These are phyloP conservation scores for Lichina pygmaea DNA, from an alignment of 495 filamentous ascomycete species.

Conservation along the genomic window DNA sequence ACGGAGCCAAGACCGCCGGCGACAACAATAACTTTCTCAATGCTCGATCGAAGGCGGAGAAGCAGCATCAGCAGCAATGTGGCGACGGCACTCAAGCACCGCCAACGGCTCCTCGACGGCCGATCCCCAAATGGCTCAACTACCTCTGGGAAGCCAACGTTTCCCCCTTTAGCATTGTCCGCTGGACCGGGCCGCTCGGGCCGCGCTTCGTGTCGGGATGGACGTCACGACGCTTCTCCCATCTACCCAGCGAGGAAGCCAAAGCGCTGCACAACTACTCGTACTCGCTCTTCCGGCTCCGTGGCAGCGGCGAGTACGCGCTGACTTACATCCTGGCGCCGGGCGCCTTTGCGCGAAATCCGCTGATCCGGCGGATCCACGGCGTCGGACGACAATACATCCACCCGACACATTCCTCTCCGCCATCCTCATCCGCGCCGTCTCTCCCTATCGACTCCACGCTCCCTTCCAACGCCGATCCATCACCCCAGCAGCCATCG, in stretches of 20 bases:
- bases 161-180: conserved; percentile 74
- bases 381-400: conserved; percentile 51
- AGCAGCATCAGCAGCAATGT: conserved; percentile 3
- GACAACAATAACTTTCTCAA: conserved; percentile 34
- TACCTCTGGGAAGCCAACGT: conserved; percentile 96
- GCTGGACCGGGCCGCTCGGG: conserved; percentile 74
- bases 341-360: conserved; percentile 72
- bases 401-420: conserved; percentile 3
- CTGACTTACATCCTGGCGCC: conserved; percentile 81
- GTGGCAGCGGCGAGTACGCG: conserved; percentile 85
- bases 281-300: conserved; percentile 79
- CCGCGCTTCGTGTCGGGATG: conserved; percentile 83
- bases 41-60: conserved; percentile 15
- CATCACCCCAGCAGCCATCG: background rate
- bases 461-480: conserved; percentile 1
- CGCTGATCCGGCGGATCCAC: conserved; percentile 63
- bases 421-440: too few species aligned
- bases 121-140: conserved; percentile 56
- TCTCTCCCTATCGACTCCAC: conserved; percentile 7
- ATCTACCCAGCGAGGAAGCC: conserved; percentile 56
- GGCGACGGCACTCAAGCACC: conserved; percentile 10
- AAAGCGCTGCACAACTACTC: conserved; percentile 73
- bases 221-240: conserved; percentile 77
- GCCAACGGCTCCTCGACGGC: conserved; percentile 23
- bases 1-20: conserved; percentile 12